Percentiles rank a stretch among this genome's conserved stretches.
These are phyloP conservation scores for Oryza meridionalis DNA, from an alignment of 176 grass and related monocot species.

Conservation along the genomic window DNA sequence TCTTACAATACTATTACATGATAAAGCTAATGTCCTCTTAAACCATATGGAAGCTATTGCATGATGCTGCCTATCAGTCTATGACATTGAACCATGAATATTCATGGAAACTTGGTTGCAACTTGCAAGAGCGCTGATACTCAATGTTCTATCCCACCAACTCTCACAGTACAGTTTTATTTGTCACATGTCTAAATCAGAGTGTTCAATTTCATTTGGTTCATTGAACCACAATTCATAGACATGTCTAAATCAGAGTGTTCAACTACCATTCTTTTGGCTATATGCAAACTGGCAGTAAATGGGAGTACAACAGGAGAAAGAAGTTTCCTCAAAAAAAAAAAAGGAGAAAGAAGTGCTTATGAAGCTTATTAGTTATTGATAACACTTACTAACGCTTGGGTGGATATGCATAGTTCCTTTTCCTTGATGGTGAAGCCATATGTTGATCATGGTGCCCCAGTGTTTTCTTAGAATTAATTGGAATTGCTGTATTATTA, in stretches of 20 bases:
- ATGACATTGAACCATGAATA: background rate
- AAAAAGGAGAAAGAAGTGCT: background rate
- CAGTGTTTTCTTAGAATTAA: slow-evolving; percentile 33
- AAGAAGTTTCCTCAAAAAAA: background rate
- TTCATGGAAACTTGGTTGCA: background rate
- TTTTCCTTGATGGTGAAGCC: slow-evolving; percentile 44
- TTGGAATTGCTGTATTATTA: background rate
- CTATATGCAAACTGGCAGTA: background rate
- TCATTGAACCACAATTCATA: background rate
- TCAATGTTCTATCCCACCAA: background rate
- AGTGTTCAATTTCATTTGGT: background rate
- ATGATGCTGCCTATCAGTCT: background rate
- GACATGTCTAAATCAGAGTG: slow-evolving; percentile 7
- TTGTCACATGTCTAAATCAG: slow-evolving; percentile 18
- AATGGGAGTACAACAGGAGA: background rate
- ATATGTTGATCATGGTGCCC: slow-evolving; percentile 19
- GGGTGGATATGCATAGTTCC: slow-evolving; percentile 8
- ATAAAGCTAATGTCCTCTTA: background rate
- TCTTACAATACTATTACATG: background rate
- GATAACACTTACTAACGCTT: slow-evolving; percentile 53
- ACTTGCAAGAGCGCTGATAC: background rate
- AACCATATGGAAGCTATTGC: slow-evolving; percentile 11
- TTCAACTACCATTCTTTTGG: background rate
- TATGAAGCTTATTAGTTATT: background rate
- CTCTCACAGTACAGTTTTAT: background rate